Percentiles rank a stretch among this genome's conserved stretches.
phyloP scores from a whole-genome alignment of 108 stramenopile genomes.

The Chaetoceros tenuissimus region DNA sequence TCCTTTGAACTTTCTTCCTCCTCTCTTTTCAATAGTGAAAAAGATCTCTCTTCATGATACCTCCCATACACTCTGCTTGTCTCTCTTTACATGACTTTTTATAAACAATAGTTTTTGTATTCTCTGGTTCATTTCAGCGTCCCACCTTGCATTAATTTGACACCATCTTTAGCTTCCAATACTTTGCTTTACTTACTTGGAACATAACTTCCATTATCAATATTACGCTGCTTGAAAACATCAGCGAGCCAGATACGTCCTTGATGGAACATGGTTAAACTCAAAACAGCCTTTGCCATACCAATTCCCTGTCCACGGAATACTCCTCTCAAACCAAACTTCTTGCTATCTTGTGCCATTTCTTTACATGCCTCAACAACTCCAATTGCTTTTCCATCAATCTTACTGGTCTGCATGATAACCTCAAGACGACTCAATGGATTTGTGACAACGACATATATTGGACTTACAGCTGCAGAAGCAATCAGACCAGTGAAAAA shows the following conservation, averaged over 20 bases:
- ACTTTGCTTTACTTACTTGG: too few relatives aligned
- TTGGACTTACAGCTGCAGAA: slow-evolving; percentile 74
- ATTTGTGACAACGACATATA: slow-evolving; percentile 88
- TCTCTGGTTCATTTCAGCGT: too few relatives aligned
- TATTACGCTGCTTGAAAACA: slow-evolving; percentile 76
- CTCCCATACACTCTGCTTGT: too few relatives aligned
- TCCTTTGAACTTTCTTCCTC: too few relatives aligned
- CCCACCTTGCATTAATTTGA: too few relatives aligned
- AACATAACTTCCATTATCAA: slow-evolving; percentile 60
- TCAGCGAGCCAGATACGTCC: slow-evolving; percentile 83
- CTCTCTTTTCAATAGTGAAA: too few relatives aligned
- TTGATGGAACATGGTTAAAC: slow-evolving; percentile 84
- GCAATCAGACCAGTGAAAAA: slow-evolving; percentile 73
- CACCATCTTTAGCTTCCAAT: too few relatives aligned
- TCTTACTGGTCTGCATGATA: slow-evolving; percentile 88
- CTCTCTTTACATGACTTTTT: too few relatives aligned
- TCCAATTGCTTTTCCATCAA: slow-evolving; percentile 78
- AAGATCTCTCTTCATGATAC: too few relatives aligned
- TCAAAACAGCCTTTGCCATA: slow-evolving; percentile 82
- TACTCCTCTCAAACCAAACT: slow-evolving; percentile 83
- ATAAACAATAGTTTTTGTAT: too few relatives aligned
- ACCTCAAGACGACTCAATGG: slow-evolving; percentile 84
- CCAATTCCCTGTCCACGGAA: slow-evolving; percentile 93
- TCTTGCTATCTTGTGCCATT: slow-evolving; percentile 56
- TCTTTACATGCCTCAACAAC: slow-evolving; percentile 75